A percentile compares a stretch with the other conserved stretches of the same genome.
phyloP scores from a whole-genome alignment of 768 basidiomycete genomes.

The Sutorius australiensis region DNA sequence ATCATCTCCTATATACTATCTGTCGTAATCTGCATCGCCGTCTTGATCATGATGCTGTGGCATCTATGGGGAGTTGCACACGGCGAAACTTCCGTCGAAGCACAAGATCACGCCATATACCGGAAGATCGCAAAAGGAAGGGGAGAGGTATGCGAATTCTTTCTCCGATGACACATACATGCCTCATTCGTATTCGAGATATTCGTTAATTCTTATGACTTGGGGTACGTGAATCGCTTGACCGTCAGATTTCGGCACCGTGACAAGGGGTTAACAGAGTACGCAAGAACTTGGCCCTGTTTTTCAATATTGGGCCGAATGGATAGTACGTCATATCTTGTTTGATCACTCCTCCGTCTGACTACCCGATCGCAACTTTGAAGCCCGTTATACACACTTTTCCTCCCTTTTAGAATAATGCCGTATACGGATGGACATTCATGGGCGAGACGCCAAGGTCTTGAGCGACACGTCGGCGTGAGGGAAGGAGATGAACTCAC shows the following conservation, averaged over 20 bases:
- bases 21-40: conserved; percentile 69
- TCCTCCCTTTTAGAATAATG: conserved; percentile 74
- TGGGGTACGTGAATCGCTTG: conserved; percentile 53
- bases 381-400: conserved; percentile 74
- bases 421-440: conserved; percentile 83
- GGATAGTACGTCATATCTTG: conserved; percentile 67
- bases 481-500: conserved; percentile 83
- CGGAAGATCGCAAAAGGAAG: conserved; percentile 60
- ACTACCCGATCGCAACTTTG: neutral
- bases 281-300: conserved; percentile 68
- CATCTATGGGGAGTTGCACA: conserved; percentile 66
- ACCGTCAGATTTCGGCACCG: neutral
- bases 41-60: conserved; percentile 67
- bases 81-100: conserved; percentile 89
- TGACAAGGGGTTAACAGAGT: conserved; percentile 25
- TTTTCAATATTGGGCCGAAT: conserved; percentile 79
- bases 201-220: conserved; percentile 89
- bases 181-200: conserved; percentile 37
- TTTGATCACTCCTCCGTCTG: neutral
- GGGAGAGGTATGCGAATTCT: conserved; percentile 53
- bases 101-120: conserved; percentile 83
- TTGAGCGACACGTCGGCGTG: conserved; percentile 58
- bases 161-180: neutral
- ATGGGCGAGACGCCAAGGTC: conserved; percentile 72
- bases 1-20: conserved; percentile 75